These are phyloP conservation scores for Akanthomyces uredinophilus DNA, from an alignment of 2,329 filamentous ascomycete species.

Conservation along the genomic window DNA sequence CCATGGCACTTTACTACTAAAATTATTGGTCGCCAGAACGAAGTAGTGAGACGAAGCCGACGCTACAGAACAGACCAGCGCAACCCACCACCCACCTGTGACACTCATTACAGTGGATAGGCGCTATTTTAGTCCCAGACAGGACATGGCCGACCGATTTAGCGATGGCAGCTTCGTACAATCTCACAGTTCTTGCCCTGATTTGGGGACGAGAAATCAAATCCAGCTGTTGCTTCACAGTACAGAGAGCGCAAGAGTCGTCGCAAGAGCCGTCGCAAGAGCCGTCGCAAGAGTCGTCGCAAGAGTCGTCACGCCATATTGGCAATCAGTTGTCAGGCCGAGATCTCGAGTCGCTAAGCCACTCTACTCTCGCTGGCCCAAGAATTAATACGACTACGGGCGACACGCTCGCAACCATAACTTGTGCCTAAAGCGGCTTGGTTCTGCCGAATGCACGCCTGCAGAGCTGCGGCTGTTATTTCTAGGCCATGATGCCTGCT, in stretches of 20 bases:
- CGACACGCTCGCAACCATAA: background rate
- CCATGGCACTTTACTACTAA: background rate
- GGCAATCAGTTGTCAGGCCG: background rate
- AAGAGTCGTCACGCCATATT: no score
- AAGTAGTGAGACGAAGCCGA: background rate
- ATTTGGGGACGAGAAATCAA: background rate
- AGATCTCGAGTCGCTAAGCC: background rate
- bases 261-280: no score
- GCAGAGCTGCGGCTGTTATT: background rate
- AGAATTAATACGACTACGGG: background rate
- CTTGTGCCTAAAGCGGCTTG: background rate
- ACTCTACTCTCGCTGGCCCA: background rate
- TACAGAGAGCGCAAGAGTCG: background rate
- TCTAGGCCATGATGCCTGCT: background rate
- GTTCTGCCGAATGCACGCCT: background rate
- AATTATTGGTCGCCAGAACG: no score
- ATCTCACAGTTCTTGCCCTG: background rate
- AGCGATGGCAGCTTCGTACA: background rate
- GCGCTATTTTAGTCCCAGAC: conserved; percentile 4
- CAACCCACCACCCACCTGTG: background rate
- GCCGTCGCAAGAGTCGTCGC: no score
- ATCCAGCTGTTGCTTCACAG: background rate
- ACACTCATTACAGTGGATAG: background rate
- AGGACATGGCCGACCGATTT: background rate
- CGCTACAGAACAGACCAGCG: background rate